Evolutionary conservation across 2,329 filamentous ascomycete genomes (phyloP).

Genomic region (Sclerotinia borealis): DNA sequence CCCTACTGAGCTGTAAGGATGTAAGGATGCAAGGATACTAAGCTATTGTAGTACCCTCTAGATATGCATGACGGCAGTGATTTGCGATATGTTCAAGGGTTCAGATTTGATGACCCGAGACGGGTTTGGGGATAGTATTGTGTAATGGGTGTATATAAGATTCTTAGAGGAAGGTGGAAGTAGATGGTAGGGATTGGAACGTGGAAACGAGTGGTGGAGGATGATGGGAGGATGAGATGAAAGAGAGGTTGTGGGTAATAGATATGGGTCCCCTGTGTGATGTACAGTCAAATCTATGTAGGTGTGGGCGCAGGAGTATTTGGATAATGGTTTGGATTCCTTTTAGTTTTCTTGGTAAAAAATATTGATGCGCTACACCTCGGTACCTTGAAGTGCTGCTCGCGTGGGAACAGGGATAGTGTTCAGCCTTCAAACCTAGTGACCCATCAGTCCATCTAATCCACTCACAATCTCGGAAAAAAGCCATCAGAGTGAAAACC

Average conservation of each 20-base stretch:
- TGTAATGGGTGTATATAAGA: not conserved
- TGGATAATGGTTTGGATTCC: conserved; percentile 1
- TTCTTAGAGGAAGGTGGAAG: not conserved
- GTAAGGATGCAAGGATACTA: not conserved
- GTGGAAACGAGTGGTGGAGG: conserved; percentile 3
- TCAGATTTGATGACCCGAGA: not conserved
- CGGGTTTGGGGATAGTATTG: not conserved
- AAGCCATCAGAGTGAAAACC: not conserved
- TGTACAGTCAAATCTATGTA: conserved; percentile 4
- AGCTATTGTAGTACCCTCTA: conserved; percentile 5
- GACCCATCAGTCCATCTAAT: not conserved
- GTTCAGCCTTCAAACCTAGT: conserved; percentile 2
- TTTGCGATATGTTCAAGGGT: conserved; percentile 6
- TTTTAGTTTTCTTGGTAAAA: not conserved
- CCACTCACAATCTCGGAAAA: not conserved
- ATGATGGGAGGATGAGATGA: conserved; percentile 6
- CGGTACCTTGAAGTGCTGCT: not conserved
- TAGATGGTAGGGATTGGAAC: not conserved
- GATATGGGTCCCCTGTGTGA: not conserved
- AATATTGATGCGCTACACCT: not conserved
- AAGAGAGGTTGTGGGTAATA: conserved; percentile 1
- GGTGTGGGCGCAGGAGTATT: not conserved
- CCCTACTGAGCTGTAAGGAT: conserved; percentile 29
- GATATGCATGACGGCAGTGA: conserved; percentile 21
- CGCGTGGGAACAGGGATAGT: conserved; percentile 5